Conservation (phyloP, 176 grass and related monocot genomes). For the Poa annua region DNA sequence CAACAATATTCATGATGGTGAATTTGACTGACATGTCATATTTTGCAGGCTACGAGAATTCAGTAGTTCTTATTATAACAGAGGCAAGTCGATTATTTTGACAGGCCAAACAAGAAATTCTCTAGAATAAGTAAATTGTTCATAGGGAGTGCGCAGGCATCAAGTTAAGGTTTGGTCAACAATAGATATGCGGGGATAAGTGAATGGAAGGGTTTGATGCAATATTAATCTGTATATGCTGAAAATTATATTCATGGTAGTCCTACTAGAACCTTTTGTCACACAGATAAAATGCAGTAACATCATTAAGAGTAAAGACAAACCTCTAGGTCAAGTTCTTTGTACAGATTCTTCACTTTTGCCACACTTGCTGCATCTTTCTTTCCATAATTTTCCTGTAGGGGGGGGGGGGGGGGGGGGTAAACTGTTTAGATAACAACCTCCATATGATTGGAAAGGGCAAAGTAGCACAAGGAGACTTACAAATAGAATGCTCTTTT, state of each 20-base stretch:
- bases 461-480: constrained; percentile 27
- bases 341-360: constrained; percentile 92
- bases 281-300: constrained; percentile 25
- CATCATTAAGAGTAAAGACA: constrained; percentile 41
- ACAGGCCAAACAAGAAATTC: not conserved
- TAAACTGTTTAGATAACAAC: not conserved
- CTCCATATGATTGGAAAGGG: not conserved
- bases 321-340: constrained; percentile 89
- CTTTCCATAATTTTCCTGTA: constrained; percentile 98
- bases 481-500: constrained; percentile 75
- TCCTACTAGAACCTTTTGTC: constrained; percentile 1
- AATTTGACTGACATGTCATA: not conserved
- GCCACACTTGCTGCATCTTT: constrained; percentile 72
- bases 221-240: not conserved
- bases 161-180: not conserved
- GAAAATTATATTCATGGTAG: not conserved
- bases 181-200: not conserved
- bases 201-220: constrained; percentile 12
- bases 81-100: not conserved
- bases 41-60: not conserved
- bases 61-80: constrained; percentile 3
- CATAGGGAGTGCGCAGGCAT: not conserved
- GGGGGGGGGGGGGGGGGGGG: too few species aligned
- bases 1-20: not conserved
- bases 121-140: not conserved